Conservation (phyloP, 2,329 filamentous ascomycete species). For the Biscogniauxia sp. region DNA sequence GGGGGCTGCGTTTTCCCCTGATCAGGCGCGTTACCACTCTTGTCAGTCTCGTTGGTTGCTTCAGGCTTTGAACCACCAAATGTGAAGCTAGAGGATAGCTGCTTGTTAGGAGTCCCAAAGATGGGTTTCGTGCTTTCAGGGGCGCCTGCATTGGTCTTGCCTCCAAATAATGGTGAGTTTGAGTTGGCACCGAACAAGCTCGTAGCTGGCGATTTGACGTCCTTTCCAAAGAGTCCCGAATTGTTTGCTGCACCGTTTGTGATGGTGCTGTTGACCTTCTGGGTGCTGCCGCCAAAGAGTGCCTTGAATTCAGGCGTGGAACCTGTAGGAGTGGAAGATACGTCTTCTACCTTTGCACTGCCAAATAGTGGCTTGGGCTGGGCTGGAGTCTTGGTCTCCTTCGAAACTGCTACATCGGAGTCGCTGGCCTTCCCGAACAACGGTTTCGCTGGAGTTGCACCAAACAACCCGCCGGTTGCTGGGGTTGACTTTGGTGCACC, state of each 20-base stretch:
- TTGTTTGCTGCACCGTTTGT: conserved; percentile 3
- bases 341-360: conserved; percentile 9
- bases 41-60: conserved; percentile 5
- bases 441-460: conserved; percentile 8
- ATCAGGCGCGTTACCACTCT: conserved; percentile 1
- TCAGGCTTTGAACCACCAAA: conserved; percentile 11
- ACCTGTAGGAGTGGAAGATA: conserved; percentile 5
- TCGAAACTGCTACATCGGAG: conserved; percentile 4
- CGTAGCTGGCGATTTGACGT: conserved; percentile 13
- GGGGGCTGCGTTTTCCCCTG: conserved; percentile 19
- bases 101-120: conserved; percentile 36
- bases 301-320: conserved; percentile 15
- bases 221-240: conserved; percentile 17
- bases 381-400: not conserved
- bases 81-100: conserved; percentile 9
- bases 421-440: conserved; percentile 17
- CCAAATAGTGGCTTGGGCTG: conserved; percentile 2
- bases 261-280: conserved; percentile 7
- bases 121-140: conserved; percentile 34
- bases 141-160: conserved; percentile 30
- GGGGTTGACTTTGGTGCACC: conserved; percentile 18
- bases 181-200: conserved; percentile 24
- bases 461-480: conserved; percentile 16
- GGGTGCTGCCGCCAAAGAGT: conserved; percentile 13
- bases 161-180: conserved; percentile 35